phyloP scores from a whole-genome alignment of 441 rosid species.

The Pelargonium fulgidum region DNA sequence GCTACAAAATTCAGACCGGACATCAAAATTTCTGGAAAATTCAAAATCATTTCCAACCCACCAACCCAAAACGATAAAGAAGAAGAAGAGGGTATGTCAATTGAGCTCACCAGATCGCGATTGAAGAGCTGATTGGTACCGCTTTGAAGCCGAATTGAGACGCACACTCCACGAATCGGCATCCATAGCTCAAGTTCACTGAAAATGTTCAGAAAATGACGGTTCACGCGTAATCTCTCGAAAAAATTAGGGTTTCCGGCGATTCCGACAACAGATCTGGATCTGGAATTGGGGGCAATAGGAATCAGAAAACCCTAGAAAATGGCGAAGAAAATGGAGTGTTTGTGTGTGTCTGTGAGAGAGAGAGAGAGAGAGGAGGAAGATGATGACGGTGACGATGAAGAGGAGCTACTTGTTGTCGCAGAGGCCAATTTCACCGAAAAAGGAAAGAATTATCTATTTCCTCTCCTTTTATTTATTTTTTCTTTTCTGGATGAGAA shows the following conservation, averaged over 20 bases:
- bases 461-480: constrained; percentile 1
- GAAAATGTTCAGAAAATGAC: not conserved
- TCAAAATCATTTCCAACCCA: too few species aligned
- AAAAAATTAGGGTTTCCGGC: not conserved
- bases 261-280: constrained; percentile 1
- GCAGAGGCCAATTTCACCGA: constrained; percentile 6
- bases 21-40: too few species aligned
- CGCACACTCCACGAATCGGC: constrained; percentile 85
- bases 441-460: constrained; percentile 1
- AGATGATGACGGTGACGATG: constrained; percentile 6
- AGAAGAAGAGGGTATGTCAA: not conserved
- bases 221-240: not conserved
- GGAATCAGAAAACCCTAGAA: constrained; percentile 9
- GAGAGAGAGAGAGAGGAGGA: not conserved
- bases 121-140: constrained; percentile 67
- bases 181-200: constrained; percentile 49
- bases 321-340: constrained; percentile 1
- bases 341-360: too few species aligned
- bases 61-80: not conserved
- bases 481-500: not conserved
- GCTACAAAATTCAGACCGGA: not conserved
- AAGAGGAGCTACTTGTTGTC: constrained; percentile 7
- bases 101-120: constrained; percentile 39
- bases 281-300: not conserved
- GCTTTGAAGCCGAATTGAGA: constrained; percentile 69